Evolutionary conservation across 305 asterid species (phyloP).

Genomic region (Fraxinus velutina): DNA sequence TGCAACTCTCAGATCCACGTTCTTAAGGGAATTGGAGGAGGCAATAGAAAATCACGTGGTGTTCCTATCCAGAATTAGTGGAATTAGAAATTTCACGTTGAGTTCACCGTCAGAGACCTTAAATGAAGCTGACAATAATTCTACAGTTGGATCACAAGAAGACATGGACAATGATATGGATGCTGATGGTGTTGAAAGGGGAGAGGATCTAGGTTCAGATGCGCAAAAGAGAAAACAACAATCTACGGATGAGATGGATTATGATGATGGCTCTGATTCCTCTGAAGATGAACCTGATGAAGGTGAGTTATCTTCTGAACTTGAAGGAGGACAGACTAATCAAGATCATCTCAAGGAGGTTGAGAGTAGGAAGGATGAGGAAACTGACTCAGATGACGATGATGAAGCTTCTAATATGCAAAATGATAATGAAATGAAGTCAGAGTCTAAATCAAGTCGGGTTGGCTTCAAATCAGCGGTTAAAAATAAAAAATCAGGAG

Average conservation of each 20-base stretch:
- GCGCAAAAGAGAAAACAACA: conserved; percentile 63
- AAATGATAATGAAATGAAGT: conserved; percentile 27
- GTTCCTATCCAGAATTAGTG: conserved; percentile 49
- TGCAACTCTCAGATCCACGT: conserved; percentile 51
- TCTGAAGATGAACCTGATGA: conserved; percentile 43
- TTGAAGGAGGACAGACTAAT: conserved; percentile 18
- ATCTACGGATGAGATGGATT: conserved; percentile 73
- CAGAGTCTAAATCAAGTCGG: conserved; percentile 36
- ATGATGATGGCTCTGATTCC: conserved; percentile 48
- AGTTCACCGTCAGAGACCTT: conserved; percentile 36
- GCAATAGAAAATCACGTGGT: conserved; percentile 61
- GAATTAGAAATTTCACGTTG: conserved; percentile 45
- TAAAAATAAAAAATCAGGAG: conserved; percentile 20
- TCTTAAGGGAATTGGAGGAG: conserved; percentile 63
- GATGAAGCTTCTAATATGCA: conserved; percentile 32
- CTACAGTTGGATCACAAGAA: conserved; percentile 28
- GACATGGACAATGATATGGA: conserved; percentile 44
- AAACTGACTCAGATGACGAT: conserved; percentile 21
- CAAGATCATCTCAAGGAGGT: conserved; percentile 30
- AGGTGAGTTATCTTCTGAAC: conserved; percentile 34
- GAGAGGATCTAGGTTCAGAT: conserved; percentile 74
- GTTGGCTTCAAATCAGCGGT: conserved; percentile 17
- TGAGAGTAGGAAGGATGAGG: conserved; percentile 38
- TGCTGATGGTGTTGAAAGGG: conserved; percentile 46
- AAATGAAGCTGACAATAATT: conserved; percentile 41